Conservation (phyloP, 2,329 filamentous ascomycete species). For the Venturia carpophila region DNA sequence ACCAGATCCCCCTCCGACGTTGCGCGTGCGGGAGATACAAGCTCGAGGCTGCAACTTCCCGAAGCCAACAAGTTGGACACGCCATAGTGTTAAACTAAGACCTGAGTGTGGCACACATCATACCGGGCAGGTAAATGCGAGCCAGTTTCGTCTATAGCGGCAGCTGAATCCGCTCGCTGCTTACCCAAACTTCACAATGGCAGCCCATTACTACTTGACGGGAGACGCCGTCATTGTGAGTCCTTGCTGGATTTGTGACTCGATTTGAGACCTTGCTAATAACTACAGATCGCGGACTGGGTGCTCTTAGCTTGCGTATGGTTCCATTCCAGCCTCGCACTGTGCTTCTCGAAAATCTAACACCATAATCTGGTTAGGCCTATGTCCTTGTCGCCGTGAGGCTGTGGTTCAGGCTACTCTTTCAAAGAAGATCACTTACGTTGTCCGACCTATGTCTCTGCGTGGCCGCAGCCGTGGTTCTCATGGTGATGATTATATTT, state of each 20-base stretch:
- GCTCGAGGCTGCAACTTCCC: no score
- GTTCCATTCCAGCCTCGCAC: neutral
- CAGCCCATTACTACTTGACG: constrained; percentile 11
- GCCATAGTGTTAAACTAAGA: neutral
- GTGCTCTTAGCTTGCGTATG: constrained; percentile 6
- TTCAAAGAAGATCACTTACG: constrained; percentile 8
- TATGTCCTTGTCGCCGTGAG: constrained; percentile 15
- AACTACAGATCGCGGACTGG: constrained; percentile 14
- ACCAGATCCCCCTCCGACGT: neutral
- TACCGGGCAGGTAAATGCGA: neutral
- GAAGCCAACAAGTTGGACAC: no score
- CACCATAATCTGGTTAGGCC: constrained; percentile 10
- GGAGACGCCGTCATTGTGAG: constrained; percentile 12
- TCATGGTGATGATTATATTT: constrained; percentile 12
- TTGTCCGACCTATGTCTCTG: constrained; percentile 18
- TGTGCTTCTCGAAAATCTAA: neutral
- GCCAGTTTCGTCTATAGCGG: neutral
- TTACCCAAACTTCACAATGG: neutral
- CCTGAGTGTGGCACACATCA: neutral
- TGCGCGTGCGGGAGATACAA: neutral
- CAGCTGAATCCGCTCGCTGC: neutral
- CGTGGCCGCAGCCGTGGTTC: neutral
- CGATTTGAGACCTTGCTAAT: neutral
- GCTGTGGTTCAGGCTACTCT: constrained; percentile 18
- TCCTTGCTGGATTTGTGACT: neutral